Evolutionary conservation across 768 basidiomycete species (phyloP).

Genomic region (Lactifluus rugatus): DNA sequence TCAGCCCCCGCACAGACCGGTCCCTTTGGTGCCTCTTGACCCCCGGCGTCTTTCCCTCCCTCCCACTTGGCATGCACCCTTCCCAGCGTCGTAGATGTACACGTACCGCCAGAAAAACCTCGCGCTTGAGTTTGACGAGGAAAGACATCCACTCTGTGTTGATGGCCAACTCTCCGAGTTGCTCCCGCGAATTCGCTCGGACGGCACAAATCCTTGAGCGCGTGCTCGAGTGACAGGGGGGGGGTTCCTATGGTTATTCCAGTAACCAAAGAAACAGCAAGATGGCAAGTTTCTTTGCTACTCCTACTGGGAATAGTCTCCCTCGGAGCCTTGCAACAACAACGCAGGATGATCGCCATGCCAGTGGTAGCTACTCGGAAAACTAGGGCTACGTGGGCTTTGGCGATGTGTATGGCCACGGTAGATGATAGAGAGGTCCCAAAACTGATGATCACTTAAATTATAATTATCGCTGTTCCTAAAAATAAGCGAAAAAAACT

Average conservation of each 20-base stretch:
- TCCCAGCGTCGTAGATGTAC: slow-evolving; percentile 7
- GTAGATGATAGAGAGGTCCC: too few relatives aligned
- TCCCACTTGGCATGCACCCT: slow-evolving; percentile 13
- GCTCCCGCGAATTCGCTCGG: slow-evolving; percentile 68
- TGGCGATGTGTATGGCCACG: too few relatives aligned
- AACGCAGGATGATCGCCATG: too few relatives aligned
- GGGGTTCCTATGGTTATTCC: slow-evolving; percentile 65
- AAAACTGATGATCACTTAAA: too few relatives aligned
- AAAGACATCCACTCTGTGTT: slow-evolving; percentile 67
- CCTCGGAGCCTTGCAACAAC: too few relatives aligned
- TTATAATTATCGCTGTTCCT: too few relatives aligned
- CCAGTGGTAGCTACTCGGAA: too few relatives aligned
- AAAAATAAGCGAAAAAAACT: too few relatives aligned
- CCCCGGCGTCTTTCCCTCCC: slow-evolving; percentile 9
- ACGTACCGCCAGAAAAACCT: slow-evolving; percentile 4
- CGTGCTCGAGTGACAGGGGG: slow-evolving; percentile 64
- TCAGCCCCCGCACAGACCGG: slow-evolving; percentile 32
- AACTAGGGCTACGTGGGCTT: too few relatives aligned
- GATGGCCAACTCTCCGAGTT: slow-evolving; percentile 63
- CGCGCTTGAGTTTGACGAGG: slow-evolving; percentile 47
- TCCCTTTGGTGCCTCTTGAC: slow-evolving; percentile 20
- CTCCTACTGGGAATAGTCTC: too few relatives aligned
- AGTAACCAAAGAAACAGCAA: too few relatives aligned
- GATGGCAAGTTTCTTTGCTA: too few relatives aligned
- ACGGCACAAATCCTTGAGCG: slow-evolving; percentile 54